Percentiles rank a stretch among this genome's conserved stretches.
Evolutionary conservation across 106 monocot species (phyloP).

Genomic region (Phalaenopsis equestris): DNA sequence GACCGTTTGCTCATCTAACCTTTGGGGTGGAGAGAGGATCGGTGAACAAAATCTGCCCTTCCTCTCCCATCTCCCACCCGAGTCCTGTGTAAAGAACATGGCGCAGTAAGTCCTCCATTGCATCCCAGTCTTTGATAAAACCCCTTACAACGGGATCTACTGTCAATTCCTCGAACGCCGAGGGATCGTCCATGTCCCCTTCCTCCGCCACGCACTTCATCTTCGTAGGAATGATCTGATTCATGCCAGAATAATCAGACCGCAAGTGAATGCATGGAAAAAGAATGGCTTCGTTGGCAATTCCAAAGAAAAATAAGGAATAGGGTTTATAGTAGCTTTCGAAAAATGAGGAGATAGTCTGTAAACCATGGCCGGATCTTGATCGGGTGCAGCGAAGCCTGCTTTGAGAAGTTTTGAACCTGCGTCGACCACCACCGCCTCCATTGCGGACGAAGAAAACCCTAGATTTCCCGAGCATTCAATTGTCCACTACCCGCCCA

Average conservation of each 20-base stretch:
- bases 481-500: too few relatives aligned
- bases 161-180: conserved; percentile 40
- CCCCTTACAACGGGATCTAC: conserved; percentile 87
- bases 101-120: conserved; percentile 81
- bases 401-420: conserved; percentile 95
- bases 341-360: background rate
- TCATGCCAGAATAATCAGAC: background rate
- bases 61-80: conserved; percentile 97
- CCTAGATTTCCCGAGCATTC: background rate
- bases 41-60: conserved; percentile 89
- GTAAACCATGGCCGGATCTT: conserved; percentile 71
- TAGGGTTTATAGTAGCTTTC: background rate
- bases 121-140: conserved; percentile 90
- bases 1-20: conserved; percentile 24
- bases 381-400: conserved; percentile 87
- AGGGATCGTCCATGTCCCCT: conserved; percentile 33
- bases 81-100: conserved; percentile 77
- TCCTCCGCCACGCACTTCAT: conserved; percentile 81
- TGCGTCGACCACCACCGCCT: conserved; percentile 89
- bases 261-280: background rate
- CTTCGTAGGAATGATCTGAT: conserved; percentile 78
- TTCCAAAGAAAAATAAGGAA: background rate
- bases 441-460: conserved; percentile 29
- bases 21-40: conserved; percentile 93
- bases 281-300: background rate